Evolutionary conservation across 2,329 filamentous ascomycete species (phyloP).

Genomic region (Colletotrichum lentis): DNA sequence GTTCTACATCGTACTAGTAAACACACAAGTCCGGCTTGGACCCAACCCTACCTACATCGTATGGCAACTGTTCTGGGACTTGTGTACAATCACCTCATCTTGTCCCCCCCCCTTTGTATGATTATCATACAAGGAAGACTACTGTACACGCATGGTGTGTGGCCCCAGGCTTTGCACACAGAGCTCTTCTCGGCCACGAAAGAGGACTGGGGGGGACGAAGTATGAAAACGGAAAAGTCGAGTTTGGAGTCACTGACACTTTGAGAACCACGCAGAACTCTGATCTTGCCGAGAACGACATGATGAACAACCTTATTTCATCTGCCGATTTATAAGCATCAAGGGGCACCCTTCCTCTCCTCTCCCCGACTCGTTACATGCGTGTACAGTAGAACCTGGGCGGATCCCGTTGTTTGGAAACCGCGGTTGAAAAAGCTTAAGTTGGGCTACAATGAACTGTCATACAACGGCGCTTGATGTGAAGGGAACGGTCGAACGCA

Average conservation of each 20-base stretch:
- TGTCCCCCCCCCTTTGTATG: background rate
- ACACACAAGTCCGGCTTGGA: background rate
- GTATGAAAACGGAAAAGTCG: background rate
- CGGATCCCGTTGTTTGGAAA: background rate
- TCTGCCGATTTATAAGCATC: background rate
- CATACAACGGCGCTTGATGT: background rate
- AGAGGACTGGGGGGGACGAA: background rate
- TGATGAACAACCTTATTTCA: too few species aligned
- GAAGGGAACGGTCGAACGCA: background rate
- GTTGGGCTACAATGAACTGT: background rate
- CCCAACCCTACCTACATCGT: background rate
- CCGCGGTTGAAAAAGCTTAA: background rate
- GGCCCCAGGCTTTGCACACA: background rate
- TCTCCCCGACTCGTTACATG: background rate
- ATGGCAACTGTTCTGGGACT: background rate
- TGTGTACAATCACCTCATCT: background rate
- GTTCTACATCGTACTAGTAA: background rate
- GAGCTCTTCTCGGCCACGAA: background rate
- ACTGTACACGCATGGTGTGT: background rate
- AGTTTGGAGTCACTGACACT: background rate
- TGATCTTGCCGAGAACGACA: background rate
- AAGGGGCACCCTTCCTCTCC: too few species aligned
- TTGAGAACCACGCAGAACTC: background rate
- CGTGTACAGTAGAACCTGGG: background rate
- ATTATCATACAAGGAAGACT: background rate